Conservation (phyloP, 129 eudicot species). For the Pseudognaphalium luteoalbum region DNA sequence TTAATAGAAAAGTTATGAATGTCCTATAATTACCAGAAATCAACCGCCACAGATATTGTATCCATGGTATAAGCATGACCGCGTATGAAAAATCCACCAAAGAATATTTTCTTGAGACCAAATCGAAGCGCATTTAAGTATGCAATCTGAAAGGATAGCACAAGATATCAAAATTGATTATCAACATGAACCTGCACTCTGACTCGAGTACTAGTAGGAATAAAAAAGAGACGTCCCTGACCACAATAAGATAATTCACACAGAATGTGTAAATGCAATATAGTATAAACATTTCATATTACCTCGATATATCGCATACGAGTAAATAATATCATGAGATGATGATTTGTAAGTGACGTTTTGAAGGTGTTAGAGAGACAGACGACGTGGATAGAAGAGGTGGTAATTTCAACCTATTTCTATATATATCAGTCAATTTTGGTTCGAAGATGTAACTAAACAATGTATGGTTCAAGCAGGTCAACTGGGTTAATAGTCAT, state of each 20-base stretch:
- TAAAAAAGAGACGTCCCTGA: not conserved
- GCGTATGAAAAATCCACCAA: conserved; percentile 92
- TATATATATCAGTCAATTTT: not conserved
- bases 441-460: not conserved
- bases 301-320: not conserved
- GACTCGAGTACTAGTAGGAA: not conserved
- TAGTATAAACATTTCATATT: conserved; percentile 19
- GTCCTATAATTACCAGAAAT: conserved; percentile 68
- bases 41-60: conserved; percentile 90
- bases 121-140: conserved; percentile 88
- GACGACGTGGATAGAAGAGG: not conserved
- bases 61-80: conserved; percentile 98
- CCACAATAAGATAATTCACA: not conserved
- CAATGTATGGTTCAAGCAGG: not conserved
- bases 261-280: not conserved
- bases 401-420: not conserved
- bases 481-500: not conserved
- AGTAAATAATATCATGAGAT: not conserved
- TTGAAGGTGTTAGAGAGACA: not conserved
- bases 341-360: conserved; percentile 12
- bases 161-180: conserved; percentile 7
- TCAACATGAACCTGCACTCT: conserved; percentile 10
- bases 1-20: not conserved
- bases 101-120: conserved; percentile 84
- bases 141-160: conserved; percentile 58